Conservation (phyloP, 345 rosid species). For the Toxicodendron radicans region DNA sequence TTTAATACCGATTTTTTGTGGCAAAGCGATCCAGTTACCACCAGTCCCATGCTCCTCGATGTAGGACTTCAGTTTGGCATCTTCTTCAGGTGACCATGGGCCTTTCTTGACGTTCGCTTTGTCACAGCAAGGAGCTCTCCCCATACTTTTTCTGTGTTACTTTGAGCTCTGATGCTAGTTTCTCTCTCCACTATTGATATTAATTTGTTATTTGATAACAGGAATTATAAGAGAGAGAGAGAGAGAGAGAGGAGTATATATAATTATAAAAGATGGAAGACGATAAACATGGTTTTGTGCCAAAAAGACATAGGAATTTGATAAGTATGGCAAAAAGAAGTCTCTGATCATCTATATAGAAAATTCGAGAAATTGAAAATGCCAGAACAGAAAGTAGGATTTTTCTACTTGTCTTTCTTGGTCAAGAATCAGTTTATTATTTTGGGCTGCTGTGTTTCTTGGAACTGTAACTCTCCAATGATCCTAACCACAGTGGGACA, state of each 20-base stretch:
- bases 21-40: conserved; percentile 85
- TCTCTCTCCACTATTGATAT: conserved; percentile 19
- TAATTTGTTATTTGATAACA: conserved; percentile 1
- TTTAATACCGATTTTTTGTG: conserved; percentile 62
- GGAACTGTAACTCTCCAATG: conserved; percentile 19
- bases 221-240: conserved; percentile 36
- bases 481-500: background rate
- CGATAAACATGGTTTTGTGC: conserved; percentile 25
- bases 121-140: conserved; percentile 93
- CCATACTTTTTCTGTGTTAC: conserved; percentile 39
- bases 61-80: conserved; percentile 64
- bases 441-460: conserved; percentile 19
- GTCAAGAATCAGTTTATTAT: conserved; percentile 34
- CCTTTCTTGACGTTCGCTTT: conserved; percentile 84
- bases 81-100: conserved; percentile 93
- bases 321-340: conserved; percentile 23
- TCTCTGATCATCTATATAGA: conserved; percentile 14
- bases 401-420: conserved; percentile 47
- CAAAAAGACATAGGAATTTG: conserved; percentile 24
- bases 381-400: conserved; percentile 37
- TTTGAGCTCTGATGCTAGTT: conserved; percentile 16
- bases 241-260: conserved; percentile 6
- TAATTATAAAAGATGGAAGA: conserved; percentile 11
- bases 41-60: conserved; percentile 69
- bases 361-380: conserved; percentile 25